Percentiles rank a stretch among this genome's conserved stretches.
Conservation (phyloP, 78 protist species). For the Tieghemostelium lacteum region DNA sequence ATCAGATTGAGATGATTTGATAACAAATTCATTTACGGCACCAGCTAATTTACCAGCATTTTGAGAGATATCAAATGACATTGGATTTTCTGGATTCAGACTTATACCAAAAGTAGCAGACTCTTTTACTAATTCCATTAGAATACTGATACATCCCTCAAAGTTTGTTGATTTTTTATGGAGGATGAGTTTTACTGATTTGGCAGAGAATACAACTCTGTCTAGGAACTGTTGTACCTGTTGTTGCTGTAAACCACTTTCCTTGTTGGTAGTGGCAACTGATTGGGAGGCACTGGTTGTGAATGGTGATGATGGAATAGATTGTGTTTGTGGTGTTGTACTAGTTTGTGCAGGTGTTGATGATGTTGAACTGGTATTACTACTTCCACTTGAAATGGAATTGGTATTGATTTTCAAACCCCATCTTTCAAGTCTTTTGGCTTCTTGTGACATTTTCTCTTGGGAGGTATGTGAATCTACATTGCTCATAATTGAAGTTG, state of each 20-base stretch:
- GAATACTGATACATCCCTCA: slow-evolving; percentile 25
- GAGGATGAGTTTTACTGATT: slow-evolving; percentile 40
- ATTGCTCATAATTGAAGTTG: slow-evolving; percentile 18
- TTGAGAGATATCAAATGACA: slow-evolving; percentile 62
- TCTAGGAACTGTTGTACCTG: slow-evolving; percentile 42
- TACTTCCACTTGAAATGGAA: neutral
- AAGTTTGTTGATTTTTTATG: slow-evolving; percentile 49
- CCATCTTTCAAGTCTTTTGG: slow-evolving; percentile 55
- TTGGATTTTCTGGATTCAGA: slow-evolving; percentile 21
- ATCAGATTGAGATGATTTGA: neutral
- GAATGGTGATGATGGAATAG: slow-evolving; percentile 30
- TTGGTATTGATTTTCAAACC: slow-evolving; percentile 21
- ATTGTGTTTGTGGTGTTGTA: neutral
- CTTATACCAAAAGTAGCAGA: slow-evolving; percentile 40
- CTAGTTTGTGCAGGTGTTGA: neutral
- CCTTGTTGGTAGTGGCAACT: slow-evolving; percentile 8
- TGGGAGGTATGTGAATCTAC: slow-evolving; percentile 34
- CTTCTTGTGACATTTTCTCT: slow-evolving; percentile 54
- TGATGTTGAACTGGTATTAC: neutral
- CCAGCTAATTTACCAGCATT: slow-evolving; percentile 50
- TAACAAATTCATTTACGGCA: slow-evolving; percentile 66
- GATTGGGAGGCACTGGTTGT: neutral
- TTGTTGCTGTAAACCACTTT: neutral
- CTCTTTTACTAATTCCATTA: slow-evolving; percentile 54
- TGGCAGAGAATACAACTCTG: slow-evolving; percentile 30